These are phyloP conservation scores for Backusella sp. DNA, from an alignment of 192 early-diverging fungal species.

Conservation along the genomic window DNA sequence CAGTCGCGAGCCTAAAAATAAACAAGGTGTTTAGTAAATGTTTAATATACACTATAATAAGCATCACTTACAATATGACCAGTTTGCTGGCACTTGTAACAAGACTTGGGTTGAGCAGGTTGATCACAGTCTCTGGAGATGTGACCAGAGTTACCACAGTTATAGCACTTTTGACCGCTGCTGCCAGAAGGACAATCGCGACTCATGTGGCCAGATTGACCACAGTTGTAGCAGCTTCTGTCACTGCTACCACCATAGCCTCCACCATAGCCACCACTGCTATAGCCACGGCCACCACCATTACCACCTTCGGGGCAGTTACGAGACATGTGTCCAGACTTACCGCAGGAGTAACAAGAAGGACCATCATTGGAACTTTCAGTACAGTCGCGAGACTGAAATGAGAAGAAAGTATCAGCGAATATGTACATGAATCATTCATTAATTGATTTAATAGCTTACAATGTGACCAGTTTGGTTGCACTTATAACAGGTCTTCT, in stretches of 20 bases:
- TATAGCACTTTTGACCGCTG: slow-evolving; percentile 36
- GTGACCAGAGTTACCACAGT: slow-evolving; percentile 40
- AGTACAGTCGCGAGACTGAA: slow-evolving; percentile 51
- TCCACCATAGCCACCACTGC: slow-evolving; percentile 12
- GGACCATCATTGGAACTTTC: slow-evolving; percentile 39
- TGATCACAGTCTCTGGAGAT: slow-evolving; percentile 35
- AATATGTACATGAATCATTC: neutral
- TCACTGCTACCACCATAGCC: slow-evolving; percentile 24
- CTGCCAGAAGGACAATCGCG: slow-evolving; percentile 31
- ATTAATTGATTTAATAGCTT: slow-evolving; percentile 8
- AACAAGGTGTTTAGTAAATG: neutral
- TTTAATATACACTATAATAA: neutral
- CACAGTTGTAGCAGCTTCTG: slow-evolving; percentile 35
- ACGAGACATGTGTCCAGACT: slow-evolving; percentile 54
- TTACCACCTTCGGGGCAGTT: slow-evolving; percentile 44
- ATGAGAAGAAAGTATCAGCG: neutral
- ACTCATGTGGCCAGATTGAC: slow-evolving; percentile 34
- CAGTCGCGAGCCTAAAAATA: slow-evolving; percentile 14
- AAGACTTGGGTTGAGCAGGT: slow-evolving; percentile 38
- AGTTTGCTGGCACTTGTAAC: slow-evolving; percentile 52
- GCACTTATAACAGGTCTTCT: slow-evolving; percentile 58
- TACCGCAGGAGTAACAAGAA: slow-evolving; percentile 48
- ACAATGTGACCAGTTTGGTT: slow-evolving; percentile 50
- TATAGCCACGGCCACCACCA: slow-evolving; percentile 18
- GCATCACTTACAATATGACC: slow-evolving; percentile 37